Percentiles rank a stretch among this genome's conserved stretches.
These are phyloP conservation scores for Alternaria atra DNA, from an alignment of 2,329 filamentous ascomycete species.

Conservation along the genomic window DNA sequence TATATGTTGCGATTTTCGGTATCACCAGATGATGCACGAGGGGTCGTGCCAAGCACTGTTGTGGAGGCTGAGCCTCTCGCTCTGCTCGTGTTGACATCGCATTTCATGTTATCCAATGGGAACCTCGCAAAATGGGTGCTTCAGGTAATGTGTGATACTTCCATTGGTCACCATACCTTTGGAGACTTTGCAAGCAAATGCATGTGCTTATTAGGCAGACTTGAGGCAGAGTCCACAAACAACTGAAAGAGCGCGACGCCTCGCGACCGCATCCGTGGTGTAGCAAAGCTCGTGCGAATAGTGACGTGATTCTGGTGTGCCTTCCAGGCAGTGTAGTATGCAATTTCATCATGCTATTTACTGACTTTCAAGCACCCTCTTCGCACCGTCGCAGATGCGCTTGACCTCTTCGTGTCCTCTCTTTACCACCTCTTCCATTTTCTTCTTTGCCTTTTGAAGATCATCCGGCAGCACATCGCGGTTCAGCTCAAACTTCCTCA, in stretches of 20 bases:
- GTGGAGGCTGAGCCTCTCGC: constrained; percentile 27
- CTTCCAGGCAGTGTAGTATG: not conserved
- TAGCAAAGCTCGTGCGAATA: not conserved
- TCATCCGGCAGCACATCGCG: constrained; percentile 59
- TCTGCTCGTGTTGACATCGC: constrained; percentile 22
- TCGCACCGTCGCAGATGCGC: constrained; percentile 59
- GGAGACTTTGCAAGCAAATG: not conserved
- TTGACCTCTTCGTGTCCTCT: constrained; percentile 59
- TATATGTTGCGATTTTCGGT: not conserved
- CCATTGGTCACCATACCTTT: not conserved
- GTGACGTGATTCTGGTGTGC: not conserved
- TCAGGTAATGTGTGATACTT: not conserved
- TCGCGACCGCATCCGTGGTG: not conserved
- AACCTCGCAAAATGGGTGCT: not conserved
- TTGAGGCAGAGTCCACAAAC: not conserved
- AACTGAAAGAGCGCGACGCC: not conserved
- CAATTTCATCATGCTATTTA: constrained; percentile 18
- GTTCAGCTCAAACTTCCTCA: constrained; percentile 55
- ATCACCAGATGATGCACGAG: not conserved
- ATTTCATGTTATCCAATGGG: not conserved
- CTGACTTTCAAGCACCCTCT: constrained; percentile 55
- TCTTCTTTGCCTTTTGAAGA: constrained; percentile 57
- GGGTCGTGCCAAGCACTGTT: constrained; percentile 19
- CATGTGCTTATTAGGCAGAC: not conserved
- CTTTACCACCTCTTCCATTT: constrained; percentile 62